Base-by-base conservation (phyloP, 2,329 filamentous ascomycete genomes). In the Coniosporium tulheliwenetii region DNA sequence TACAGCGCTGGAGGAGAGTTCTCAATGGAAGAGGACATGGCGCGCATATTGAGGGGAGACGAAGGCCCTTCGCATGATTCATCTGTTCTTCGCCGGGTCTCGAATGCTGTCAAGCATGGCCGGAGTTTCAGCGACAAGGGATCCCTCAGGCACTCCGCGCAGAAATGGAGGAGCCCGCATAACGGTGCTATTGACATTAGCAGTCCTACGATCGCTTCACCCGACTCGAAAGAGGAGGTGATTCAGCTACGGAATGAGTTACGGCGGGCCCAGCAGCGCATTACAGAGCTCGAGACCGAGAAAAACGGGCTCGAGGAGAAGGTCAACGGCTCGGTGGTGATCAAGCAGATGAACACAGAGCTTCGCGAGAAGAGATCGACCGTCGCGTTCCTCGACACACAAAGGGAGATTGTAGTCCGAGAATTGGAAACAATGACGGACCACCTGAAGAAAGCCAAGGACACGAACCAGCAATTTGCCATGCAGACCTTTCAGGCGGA, bases 1-100 rank as follows among this genome's bases (percentile, higher is more conserved):
- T 33, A 75, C 45, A 93, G 81, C 59, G 72, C 75, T 36, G 85
- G 84, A 40, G 85, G 79, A 41, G 86, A 93, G 48, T 91, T 95
- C 54, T 91, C 82, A 44, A 78, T 94, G 79, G 89, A 96, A 48
- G 87, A 95, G 59, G 91, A 96, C 55, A 85, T 95, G 76, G 82
- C 84, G 41, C 80, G 87, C 43, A 89, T 95, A 43, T 69, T 94
- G 44, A 81, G 78, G 34, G 79, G 76, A 14, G 85, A 89, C 44
- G 83, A 86, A 55, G 55, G 57, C 16, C 80, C 77, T 30, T 79
- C 37, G 61, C 12, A 60, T 36, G 36, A 44, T 38, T 51, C 45
- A 55, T 89, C 84, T 1, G 82, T 95, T 45, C 67, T 96, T 46
- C 82, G 85, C 43, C 78, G 85, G 40, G 83, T 95, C 34, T 96